Evolutionary conservation across 192 early-diverging fungal genomes (phyloP).

Genomic region (Backusella liffmaniae): DNA sequence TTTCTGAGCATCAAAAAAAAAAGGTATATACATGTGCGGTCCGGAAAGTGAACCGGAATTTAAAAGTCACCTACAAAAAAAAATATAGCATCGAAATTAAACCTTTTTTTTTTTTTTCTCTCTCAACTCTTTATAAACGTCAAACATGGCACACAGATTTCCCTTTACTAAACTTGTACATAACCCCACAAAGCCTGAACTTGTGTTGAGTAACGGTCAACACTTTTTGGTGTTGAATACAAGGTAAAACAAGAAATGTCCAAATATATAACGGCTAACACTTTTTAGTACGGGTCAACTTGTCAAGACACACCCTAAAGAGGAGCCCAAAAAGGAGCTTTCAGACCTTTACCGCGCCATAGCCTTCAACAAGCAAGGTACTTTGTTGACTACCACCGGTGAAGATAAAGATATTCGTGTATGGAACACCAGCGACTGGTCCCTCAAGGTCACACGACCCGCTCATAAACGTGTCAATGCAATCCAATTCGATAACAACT

Average conservation of each 20-base stretch:
- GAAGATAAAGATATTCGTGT: conserved; percentile 68
- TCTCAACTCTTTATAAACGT: not conserved
- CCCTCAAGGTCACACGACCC: conserved; percentile 43
- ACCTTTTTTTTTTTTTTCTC: not conserved
- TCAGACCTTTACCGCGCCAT: conserved; percentile 46
- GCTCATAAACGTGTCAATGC: conserved; percentile 75
- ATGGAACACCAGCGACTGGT: conserved; percentile 65
- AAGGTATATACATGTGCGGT: not conserved
- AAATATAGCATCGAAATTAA: no score
- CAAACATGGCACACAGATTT: conserved; percentile 28
- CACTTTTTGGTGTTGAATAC: conserved; percentile 50
- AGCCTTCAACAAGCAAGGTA: conserved; percentile 57
- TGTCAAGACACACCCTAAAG: conserved; percentile 23
- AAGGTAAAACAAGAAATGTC: conserved; percentile 29
- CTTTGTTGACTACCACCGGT: conserved; percentile 58
- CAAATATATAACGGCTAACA: conserved; percentile 37
- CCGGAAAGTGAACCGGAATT: not conserved
- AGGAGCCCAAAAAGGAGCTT: conserved; percentile 21
- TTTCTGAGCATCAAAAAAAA: not conserved
- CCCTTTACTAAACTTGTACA: conserved; percentile 48
- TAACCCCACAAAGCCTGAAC: conserved; percentile 41
- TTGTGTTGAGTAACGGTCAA: conserved; percentile 51
- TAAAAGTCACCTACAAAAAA: not conserved
- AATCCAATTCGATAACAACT: conserved; percentile 65
- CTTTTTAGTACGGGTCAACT: conserved; percentile 33